A percentile compares a stretch with the other conserved stretches of the same genome.
These are phyloP conservation scores for Aspergillus saccharolyticus DNA, from an alignment of 495 filamentous ascomycete genomes.

Conservation along the genomic window DNA sequence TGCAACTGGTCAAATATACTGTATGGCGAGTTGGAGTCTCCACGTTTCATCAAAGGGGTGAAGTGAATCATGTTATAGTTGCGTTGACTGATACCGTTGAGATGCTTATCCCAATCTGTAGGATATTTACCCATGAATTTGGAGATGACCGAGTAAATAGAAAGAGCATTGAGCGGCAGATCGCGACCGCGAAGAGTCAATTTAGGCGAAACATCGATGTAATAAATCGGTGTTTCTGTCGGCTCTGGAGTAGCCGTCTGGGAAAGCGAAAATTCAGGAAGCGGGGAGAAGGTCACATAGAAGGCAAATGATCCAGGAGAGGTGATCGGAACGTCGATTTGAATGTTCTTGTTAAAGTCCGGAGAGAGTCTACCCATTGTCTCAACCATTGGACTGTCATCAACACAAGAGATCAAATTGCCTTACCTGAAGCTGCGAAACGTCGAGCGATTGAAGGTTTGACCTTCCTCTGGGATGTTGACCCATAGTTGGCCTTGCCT, in stretches of 20 bases:
- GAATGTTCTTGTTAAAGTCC: conserved; percentile 85
- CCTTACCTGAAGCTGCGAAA: conserved; percentile 82
- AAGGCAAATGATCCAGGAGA: conserved; percentile 90
- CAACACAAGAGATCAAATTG: conserved; percentile 3
- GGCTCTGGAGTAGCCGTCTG: conserved; percentile 46
- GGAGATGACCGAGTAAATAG: conserved; percentile 89
- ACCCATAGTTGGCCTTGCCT: conserved; percentile 91
- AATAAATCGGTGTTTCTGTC: conserved; percentile 69
- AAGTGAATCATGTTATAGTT: conserved; percentile 99
- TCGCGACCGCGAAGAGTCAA: conserved; percentile 63
- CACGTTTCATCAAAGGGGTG: conserved; percentile 85
- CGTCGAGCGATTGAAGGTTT: conserved; percentile 65
- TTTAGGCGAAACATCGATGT: conserved; percentile 88
- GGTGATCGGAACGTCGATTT: conserved; percentile 81
- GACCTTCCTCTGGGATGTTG: conserved; percentile 77
- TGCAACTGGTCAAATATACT: conserved; percentile 87
- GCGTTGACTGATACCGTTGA: conserved; percentile 77
- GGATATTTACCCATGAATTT: conserved; percentile 97
- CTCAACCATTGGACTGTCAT: conserved; percentile 19
- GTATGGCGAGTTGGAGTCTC: conserved; percentile 91
- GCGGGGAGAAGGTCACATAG: conserved; percentile 86
- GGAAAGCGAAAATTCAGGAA: conserved; percentile 68
- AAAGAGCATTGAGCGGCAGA: conserved; percentile 78
- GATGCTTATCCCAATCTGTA: conserved; percentile 79
- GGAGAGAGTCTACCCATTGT: conserved; percentile 62